Percentiles rank a stretch among this genome's conserved stretches.
Conservation (phyloP, 2,329 filamentous ascomycete genomes). For the Fusarium sp. region DNA sequence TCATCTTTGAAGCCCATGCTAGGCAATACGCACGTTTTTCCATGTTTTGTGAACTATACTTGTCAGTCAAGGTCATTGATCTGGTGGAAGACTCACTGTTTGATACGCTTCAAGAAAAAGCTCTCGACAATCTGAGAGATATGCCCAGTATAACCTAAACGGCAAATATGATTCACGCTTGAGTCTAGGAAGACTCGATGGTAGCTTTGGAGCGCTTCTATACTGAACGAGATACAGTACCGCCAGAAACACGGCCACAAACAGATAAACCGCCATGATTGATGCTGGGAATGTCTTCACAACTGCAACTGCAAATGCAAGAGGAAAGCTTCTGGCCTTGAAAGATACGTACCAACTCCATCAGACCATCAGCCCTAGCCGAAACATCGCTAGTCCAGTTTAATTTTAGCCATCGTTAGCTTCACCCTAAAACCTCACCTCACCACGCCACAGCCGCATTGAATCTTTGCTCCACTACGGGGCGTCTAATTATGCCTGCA, state of each 20-base stretch:
- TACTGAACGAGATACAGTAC: not conserved
- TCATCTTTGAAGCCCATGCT: slow-evolving; percentile 56
- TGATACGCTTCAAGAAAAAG: slow-evolving; percentile 51
- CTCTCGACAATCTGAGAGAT: slow-evolving; percentile 48
- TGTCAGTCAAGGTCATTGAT: fast-evolving
- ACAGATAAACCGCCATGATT: slow-evolving; percentile 7
- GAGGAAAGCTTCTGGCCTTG: not conserved
- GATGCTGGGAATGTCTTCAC: not conserved
- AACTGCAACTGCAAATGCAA: fast-evolving
- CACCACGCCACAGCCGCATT: slow-evolving; percentile 12
- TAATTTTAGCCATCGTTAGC: not conserved
- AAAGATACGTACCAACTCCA: slow-evolving; percentile 1
- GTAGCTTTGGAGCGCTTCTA: not conserved
- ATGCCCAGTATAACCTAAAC: slow-evolving; percentile 30
- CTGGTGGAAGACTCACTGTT: slow-evolving; percentile 25
- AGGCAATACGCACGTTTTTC: slow-evolving; percentile 56
- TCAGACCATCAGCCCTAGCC: slow-evolving; percentile 25
- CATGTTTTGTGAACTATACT: slow-evolving; percentile 54
- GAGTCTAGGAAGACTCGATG: slow-evolving; percentile 9
- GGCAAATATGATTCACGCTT: slow-evolving; percentile 6
- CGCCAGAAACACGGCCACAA: not conserved
- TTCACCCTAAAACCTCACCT: not conserved
- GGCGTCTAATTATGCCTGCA: not conserved
- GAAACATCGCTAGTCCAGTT: slow-evolving; percentile 2
- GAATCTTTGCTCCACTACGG: not conserved